Evolutionary conservation across 345 rosid species (phyloP).

Genomic region (Linum tenue): DNA sequence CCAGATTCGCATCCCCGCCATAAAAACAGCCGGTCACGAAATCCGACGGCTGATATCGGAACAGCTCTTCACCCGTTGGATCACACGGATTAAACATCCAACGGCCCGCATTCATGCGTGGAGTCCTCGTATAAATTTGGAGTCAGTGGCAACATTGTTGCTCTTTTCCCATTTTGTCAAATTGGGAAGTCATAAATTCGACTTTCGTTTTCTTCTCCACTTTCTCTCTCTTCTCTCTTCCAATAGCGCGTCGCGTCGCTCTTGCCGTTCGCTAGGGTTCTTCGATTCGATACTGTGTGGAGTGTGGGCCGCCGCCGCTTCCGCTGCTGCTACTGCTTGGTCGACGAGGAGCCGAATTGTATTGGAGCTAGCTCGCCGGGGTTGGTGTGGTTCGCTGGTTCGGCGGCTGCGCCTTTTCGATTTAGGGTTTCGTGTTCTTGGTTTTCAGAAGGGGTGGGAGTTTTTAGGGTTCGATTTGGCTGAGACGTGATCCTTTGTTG

Average conservation of each 20-base stretch:
- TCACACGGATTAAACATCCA: background rate
- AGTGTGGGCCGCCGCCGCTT: background rate
- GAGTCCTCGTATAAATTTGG: too few species aligned
- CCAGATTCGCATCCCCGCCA: too few species aligned
- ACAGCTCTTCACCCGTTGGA: constrained; percentile 4
- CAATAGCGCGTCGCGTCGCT: background rate
- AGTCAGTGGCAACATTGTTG: too few species aligned
- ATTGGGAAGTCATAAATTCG: too few species aligned
- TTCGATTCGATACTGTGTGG: background rate
- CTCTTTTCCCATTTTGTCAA: too few species aligned
- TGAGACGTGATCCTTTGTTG: background rate
- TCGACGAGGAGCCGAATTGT: background rate
- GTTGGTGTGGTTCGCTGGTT: too few species aligned
- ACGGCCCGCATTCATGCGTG: constrained; percentile 7
- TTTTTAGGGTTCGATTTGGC: background rate
- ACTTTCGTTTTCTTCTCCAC: too few species aligned
- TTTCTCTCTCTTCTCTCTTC: background rate
- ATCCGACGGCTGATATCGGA: constrained; percentile 5
- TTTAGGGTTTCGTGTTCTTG: background rate
- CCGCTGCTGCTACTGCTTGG: background rate
- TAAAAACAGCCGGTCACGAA: too few species aligned
- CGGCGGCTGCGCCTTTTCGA: background rate
- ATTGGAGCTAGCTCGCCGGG: background rate
- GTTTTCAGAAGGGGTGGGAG: background rate
- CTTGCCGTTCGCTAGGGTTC: background rate